A percentile compares a stretch with the other conserved stretches of the same genome.
phyloP scores from a whole-genome alignment of 2,329 filamentous ascomycete genomes.

The Pseudonectria foliicola region DNA sequence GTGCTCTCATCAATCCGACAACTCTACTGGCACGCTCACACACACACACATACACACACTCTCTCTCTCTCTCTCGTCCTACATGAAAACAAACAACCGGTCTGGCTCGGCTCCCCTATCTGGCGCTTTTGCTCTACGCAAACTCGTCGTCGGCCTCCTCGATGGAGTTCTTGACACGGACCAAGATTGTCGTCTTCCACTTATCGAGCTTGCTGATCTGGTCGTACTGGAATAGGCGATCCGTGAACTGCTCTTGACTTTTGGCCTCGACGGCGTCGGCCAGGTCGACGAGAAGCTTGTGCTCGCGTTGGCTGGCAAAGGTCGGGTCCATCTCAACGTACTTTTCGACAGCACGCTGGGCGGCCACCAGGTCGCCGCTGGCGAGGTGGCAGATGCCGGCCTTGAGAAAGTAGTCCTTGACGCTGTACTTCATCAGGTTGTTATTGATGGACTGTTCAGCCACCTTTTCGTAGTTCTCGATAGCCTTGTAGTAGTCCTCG shows the following conservation, averaged over 20 bases:
- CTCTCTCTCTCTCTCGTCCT: too few species aligned
- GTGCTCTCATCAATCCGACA: too few species aligned
- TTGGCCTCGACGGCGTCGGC: conserved; percentile 66
- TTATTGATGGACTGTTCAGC: conserved; percentile 73
- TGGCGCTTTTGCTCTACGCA: conserved; percentile 20
- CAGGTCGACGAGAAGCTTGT: conserved; percentile 73
- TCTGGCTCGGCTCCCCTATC: too few species aligned
- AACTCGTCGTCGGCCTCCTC: conserved; percentile 47
- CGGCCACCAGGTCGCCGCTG: conserved; percentile 65
- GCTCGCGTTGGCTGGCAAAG: conserved; percentile 72
- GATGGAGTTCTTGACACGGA: conserved; percentile 78
- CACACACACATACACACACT: too few species aligned
- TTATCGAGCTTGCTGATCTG: conserved; percentile 91
- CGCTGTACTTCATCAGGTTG: conserved; percentile 86
- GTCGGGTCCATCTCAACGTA: conserved; percentile 74
- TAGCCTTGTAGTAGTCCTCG: conserved; percentile 76
- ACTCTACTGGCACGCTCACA: too few species aligned
- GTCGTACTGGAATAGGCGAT: conserved; percentile 84
- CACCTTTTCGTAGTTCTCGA: conserved; percentile 77
- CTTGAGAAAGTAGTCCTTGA: conserved; percentile 95
- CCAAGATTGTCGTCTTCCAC: conserved; percentile 86
- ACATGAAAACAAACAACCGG: too few species aligned
- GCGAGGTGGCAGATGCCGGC: conserved; percentile 84
- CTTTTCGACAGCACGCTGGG: conserved; percentile 70
- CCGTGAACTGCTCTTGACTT: conserved; percentile 75